Percentiles rank a stretch among this genome's conserved stretches.
Evolutionary conservation across 257 asterid species (phyloP).

Genomic region (Petrea volubilis): DNA sequence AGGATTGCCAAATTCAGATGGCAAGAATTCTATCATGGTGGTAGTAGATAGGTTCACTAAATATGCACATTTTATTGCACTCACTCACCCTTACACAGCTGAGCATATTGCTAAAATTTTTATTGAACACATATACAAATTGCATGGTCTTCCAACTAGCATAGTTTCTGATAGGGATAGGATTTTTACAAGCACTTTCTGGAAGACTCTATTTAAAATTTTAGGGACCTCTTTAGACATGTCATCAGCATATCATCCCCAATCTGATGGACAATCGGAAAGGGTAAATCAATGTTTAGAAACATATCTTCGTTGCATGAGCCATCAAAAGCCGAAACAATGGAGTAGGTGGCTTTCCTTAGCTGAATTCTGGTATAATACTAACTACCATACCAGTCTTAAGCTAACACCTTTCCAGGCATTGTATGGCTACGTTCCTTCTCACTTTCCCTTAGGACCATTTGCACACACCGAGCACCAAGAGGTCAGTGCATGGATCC

Average conservation of each 20-base stretch:
- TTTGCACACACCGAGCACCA: not conserved
- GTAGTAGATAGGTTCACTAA: too few relatives aligned
- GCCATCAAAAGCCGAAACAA: not conserved
- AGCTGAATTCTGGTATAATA: constrained; percentile 4
- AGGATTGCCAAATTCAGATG: not conserved
- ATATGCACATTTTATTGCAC: not conserved
- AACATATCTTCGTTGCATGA: not conserved
- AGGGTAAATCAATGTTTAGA: not conserved
- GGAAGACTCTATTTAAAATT: not conserved
- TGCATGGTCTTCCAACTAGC: not conserved
- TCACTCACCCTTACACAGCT: not conserved
- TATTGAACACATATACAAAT: not conserved
- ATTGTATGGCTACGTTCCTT: not conserved
- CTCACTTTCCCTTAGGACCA: not conserved
- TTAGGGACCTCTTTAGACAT: not conserved
- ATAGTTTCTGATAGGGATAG: not conserved
- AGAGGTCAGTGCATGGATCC: not conserved
- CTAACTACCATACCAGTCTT: not conserved
- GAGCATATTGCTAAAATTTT: not conserved
- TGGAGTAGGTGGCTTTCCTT: not conserved
- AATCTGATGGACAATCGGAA: not conserved
- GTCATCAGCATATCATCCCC: not conserved
- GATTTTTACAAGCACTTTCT: not conserved
- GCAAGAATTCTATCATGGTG: not conserved
- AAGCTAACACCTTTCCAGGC: not conserved